These are phyloP conservation scores for Trametes pubescens DNA, from an alignment of 1,284 basidiomycete genomes.

Conservation along the genomic window DNA sequence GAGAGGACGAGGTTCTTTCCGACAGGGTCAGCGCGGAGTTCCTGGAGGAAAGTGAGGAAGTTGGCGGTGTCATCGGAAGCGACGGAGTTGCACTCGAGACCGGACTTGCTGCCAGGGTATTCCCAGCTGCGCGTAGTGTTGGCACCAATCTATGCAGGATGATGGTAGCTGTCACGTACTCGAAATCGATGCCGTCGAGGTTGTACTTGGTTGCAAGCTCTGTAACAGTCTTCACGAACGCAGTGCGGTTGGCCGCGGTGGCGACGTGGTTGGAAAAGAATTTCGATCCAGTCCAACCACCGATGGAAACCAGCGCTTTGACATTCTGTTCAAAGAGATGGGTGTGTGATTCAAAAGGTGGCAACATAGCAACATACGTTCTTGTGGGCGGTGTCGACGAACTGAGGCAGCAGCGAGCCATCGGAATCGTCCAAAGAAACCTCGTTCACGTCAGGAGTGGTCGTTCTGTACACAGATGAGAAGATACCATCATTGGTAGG, in stretches of 20 bases:
- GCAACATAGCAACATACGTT: constrained; percentile 34
- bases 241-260: constrained; percentile 62
- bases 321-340: constrained; percentile 53
- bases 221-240: constrained; percentile 74
- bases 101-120: constrained; percentile 71
- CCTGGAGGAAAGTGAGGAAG: constrained; percentile 78
- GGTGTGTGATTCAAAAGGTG: neutral
- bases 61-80: constrained; percentile 73
- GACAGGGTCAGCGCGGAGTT: constrained; percentile 68
- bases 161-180: constrained; percentile 51
- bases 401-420: constrained; percentile 37
- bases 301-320: constrained; percentile 76
- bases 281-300: constrained; percentile 83
- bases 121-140: constrained; percentile 73
- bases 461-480: constrained; percentile 29
- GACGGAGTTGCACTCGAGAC: constrained; percentile 78
- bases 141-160: neutral
- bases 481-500: too few relatives aligned
- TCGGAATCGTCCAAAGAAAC: constrained; percentile 37
- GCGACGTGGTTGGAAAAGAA: constrained; percentile 78
- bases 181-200: constrained; percentile 84
- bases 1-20: constrained; percentile 73
- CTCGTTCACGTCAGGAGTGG: constrained; percentile 34
- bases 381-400: constrained; percentile 41
- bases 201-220: constrained; percentile 65